Evolutionary conservation across 148 eudicot species (phyloP), one percentile per base, ranked within the genome.

Genomic region (Spergularia marina): DNA sequence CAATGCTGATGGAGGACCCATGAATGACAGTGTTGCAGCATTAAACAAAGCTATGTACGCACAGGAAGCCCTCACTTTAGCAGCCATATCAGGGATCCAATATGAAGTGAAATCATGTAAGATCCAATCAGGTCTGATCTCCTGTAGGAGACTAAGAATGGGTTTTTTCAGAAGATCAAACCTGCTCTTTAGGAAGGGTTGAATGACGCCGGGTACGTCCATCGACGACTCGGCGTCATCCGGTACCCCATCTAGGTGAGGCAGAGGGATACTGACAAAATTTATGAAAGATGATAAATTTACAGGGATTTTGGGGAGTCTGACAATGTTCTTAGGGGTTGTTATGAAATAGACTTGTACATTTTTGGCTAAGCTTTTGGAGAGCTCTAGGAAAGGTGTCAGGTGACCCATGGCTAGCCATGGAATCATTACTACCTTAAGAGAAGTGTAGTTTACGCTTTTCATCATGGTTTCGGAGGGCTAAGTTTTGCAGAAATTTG

Each of bases 391-490:
- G 75, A 87, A 91, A 0, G 92, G 96, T 66, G 79, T 84, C 69
- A 91, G 65, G 76, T 89, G 96, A 63, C 96, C 92, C 80, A 86
- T 91, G 72, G 89, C 96, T 68, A 91, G 82, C 96, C 96, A 91
- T 84, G 96, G 96, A 34, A 91, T 82, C 88, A 89, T 75, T 14
- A 82, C 91, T 21, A 91, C 76, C 69, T 89, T 91, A 49, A 89
- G 90, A 20, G 82, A 68, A 0, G 30, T 44, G 16, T 36, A 53
- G 49, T 0, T 30, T 30, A 30, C 36, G 41, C 39, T 47, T 18
- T 76, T 67, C 79, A 76, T 67, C 79, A 76, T 76, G 56, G 52
- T 49, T 56, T 36, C 2, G 1, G 36, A 30, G 36, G 36, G 36
- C 36, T 30, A 2, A 30, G 36, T 18, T 34, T 40, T 2, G 10